Base-by-base conservation (phyloP, 2,329 filamentous ascomycete genomes). In the Cladosporium sphaerospermum region DNA sequence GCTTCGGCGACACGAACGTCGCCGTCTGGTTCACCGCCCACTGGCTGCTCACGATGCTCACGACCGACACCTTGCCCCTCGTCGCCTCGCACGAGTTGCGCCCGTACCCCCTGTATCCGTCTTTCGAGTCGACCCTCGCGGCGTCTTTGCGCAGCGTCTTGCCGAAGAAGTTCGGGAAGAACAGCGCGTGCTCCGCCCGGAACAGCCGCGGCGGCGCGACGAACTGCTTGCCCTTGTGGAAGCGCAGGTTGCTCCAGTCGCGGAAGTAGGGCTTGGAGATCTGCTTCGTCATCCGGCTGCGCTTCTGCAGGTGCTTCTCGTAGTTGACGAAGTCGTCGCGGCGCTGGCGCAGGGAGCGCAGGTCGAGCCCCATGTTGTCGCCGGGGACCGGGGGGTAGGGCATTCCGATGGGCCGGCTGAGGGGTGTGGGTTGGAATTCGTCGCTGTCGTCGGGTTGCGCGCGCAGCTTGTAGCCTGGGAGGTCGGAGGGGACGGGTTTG, bases 191-290 rank as follows among this genome's bases (percentile, higher is more conserved):
- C 37, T 95, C 88, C 59, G 79, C 79, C 64, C 84, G 86, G 78
- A 97, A 97, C 45, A 92, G 79, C n/a, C 86, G 79, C 3, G 87
- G 82, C 36, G 92, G 92, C 16, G 89, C 84, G 48, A 92, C 75
- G 73, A 96, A 99, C 19, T 89, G 89, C 72, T 99, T 99, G 64
- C 93, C 93, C 63, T 90, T 83, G 72, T 78, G 73, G 59, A 93
- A 85, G 60, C 85, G 78, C 70, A 96, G 81, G 72, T 95, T 93
- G 55, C 82, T 82, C 87, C 90, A 96, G 77, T 99, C 92, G 69
- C 90, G 87, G 75, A 96, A 99, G 72, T 99, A 99, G 2, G 92
- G 91, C 54, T 88, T 88, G 16, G 85, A 77, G 65, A 95, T 85
- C 68, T 89, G 83, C 60, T 81, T 79, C 42, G 88, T 68, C 86